These are phyloP conservation scores for Diaporthe sp. DNA, from an alignment of 2,329 filamentous ascomycete genomes.

Conservation along the genomic window DNA sequence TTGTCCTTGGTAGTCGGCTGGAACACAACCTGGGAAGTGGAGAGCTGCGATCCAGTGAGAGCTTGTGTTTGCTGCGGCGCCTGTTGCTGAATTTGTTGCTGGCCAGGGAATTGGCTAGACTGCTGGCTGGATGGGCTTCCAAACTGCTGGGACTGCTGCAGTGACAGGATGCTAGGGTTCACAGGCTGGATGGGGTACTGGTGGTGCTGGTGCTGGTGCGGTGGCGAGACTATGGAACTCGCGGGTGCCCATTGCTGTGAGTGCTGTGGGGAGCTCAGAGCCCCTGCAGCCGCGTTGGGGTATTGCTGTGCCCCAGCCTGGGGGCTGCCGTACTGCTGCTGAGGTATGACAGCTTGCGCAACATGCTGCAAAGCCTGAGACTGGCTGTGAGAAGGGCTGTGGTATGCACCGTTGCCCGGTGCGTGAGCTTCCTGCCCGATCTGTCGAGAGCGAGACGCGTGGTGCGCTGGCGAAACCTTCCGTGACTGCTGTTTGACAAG, in stretches of 20 bases:
- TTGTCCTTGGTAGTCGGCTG: constrained; percentile 54
- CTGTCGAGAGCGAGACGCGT: constrained; percentile 36
- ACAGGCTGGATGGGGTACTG: constrained; percentile 29
- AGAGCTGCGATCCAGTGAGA: constrained; percentile 35
- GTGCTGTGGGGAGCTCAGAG: constrained; percentile 28
- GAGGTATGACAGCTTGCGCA: constrained; percentile 18
- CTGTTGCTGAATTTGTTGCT: constrained; percentile 26
- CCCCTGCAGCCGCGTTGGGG: constrained; percentile 27
- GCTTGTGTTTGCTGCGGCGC: constrained; percentile 21
- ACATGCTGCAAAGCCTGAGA: constrained; percentile 32
- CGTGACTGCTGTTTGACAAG: constrained; percentile 40
- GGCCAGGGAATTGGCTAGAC: constrained; percentile 27
- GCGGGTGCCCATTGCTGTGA: constrained; percentile 31
- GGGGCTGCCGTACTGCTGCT: constrained; percentile 31
- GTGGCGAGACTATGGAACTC: constrained; percentile 24
- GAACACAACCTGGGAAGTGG: constrained; percentile 46
- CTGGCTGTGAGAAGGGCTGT: constrained; percentile 35
- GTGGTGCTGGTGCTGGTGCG: constrained; percentile 30
- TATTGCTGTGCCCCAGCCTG: constrained; percentile 31
- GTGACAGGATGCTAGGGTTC: constrained; percentile 28
- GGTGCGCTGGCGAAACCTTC: constrained; percentile 30
- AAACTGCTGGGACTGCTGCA: constrained; percentile 34
- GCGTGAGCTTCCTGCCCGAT: constrained; percentile 40
- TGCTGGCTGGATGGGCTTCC: constrained; percentile 30
- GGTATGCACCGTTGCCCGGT: constrained; percentile 30